Evolutionary conservation across 2,329 filamentous ascomycete species (phyloP), one percentile per base, ranked within the genome.

Genomic region (Aureobasidium uvarum): DNA sequence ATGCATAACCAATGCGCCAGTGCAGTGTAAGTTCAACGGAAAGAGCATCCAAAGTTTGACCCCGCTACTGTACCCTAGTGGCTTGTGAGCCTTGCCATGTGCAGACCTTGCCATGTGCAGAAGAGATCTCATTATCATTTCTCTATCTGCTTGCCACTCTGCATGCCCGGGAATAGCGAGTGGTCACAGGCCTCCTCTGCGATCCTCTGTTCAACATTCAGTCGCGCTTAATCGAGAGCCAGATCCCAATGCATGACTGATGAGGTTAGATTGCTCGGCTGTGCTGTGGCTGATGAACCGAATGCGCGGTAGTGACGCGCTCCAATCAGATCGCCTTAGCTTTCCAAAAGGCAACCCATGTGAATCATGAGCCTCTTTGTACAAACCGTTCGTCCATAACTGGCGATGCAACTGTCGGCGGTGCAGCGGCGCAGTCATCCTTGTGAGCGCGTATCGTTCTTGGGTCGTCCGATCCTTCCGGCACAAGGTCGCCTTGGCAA

Each of bases 381-480:
- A 18, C 14, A 23, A 60, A 23, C 31, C 28, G 10, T 41, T 25
- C 31, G 5, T 46, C 43, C 28, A 60, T 38, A 18, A 31, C 14
- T 25, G 25, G 31, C 23, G 38, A 38, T 8, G 11, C 43, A 23
- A 23, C 28, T 18, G 18, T 48, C 25, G 45, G 56, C 56, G 56
- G 56, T 31, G 56, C 56, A 46, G 56, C 56, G 41, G 25, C 58
- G 41, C 58, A 50, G 58, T 28, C 58, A 41, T 28, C 7, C 33
- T 20, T 25, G 5, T 51, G 23, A 28, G 14, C 20, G 28, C 20
- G 11, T 25, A 45, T 23, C n/a, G 25, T 38, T 62, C 46, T 62
- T 43, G 54, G 60, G 23, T 62, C 59, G 25, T 7, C 60, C 60
- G 60, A 63, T 63, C 60, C 60, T 63, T 63, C 60, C 60, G 46